Base-by-base conservation (phyloP, 2,329 filamentous ascomycete species). In the Trichophyton mentagrophytes region DNA sequence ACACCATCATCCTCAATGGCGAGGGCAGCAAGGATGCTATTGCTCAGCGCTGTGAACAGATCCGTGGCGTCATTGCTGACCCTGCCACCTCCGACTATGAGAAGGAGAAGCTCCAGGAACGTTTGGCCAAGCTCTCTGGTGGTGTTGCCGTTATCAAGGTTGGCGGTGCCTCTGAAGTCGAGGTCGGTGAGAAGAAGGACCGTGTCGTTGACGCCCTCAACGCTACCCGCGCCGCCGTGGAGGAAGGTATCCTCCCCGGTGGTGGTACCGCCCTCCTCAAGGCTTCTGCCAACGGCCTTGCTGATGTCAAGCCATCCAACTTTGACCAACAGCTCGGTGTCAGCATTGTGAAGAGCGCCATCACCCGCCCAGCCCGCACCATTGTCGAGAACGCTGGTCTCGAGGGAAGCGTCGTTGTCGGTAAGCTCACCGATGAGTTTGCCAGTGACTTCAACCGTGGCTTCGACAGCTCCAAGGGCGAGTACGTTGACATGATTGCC, bases 31-130 rank as follows among this genome's bases (percentile, higher is more conserved):
- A 97, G 84, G 93, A 99, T 73, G 76, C 83, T 67, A 95, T 99
- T 71, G 79, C 88, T 66, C 90, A 96, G 82, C 89, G 93, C 74
- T 97, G 93, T 79, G 93, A 99, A 80, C 93, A 99, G 82, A 99
- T 99, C 78, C 91, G 93, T 69, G 91, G 92, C 68, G 90, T 97
- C 78, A 96, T 96, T 81, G 83, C 81, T 65, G 93, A 99, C 80
- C 88, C 92, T 67, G 86, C 84, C 69, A 99, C 93, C 66, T 96
- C 91, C 57, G 93, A 99, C 73, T 99, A 99, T 80, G 93, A 99
- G 85, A 97, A 96, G 85, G 93, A 99, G 88, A 99, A 99, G 86
- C 89, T 99, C 67, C 93, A 97, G 81, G 93, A 99, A 83, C 93
- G 93, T 80, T 89, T 99, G 64, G 93, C 93, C 69, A 99, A 99